Percentiles rank a stretch among this genome's conserved stretches.
Conservation (phyloP, 352 stramenopile genomes). For the Albugo laibachii region DNA sequence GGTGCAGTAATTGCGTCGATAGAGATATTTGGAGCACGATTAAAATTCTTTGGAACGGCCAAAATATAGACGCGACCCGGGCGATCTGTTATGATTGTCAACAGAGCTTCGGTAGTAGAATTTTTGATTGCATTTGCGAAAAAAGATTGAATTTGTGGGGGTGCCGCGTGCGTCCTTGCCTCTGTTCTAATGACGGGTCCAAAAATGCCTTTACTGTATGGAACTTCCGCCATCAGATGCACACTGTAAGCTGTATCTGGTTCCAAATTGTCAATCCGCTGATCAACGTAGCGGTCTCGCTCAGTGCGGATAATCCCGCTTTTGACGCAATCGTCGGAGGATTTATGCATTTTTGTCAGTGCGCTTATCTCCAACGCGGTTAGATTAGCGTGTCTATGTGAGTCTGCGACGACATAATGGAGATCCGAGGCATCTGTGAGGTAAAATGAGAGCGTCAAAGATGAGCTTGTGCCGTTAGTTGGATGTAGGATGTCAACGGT, state of each 20-base stretch:
- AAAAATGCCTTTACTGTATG: slow-evolving; percentile 60
- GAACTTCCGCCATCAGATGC: slow-evolving; percentile 62
- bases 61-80: slow-evolving; percentile 28
- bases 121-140: slow-evolving; percentile 13
- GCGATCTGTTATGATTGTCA: slow-evolving; percentile 17
- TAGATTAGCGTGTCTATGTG: too few species aligned
- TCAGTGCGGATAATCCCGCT: slow-evolving; percentile 24
- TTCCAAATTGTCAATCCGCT: slow-evolving; percentile 15
- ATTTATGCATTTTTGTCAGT: too few species aligned
- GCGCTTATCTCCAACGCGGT: too few species aligned
- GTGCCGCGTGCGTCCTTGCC: slow-evolving; percentile 28
- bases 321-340: neutral
- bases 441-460: slow-evolving; percentile 49
- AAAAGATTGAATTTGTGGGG: slow-evolving; percentile 14
- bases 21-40: neutral
- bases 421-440: slow-evolving; percentile 48
- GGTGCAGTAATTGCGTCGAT: too few species aligned
- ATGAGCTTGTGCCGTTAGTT: neutral
- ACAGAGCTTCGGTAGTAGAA: slow-evolving; percentile 12
- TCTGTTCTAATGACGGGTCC: slow-evolving; percentile 41
- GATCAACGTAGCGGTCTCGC: slow-evolving; percentile 31
- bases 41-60: slow-evolving; percentile 11
- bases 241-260: slow-evolving; percentile 62
- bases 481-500: too few species aligned
- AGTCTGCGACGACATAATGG: slow-evolving; percentile 25